phyloP scores from a whole-genome alignment of 208 protist species.

The Jaenimonas drosophilae region DNA sequence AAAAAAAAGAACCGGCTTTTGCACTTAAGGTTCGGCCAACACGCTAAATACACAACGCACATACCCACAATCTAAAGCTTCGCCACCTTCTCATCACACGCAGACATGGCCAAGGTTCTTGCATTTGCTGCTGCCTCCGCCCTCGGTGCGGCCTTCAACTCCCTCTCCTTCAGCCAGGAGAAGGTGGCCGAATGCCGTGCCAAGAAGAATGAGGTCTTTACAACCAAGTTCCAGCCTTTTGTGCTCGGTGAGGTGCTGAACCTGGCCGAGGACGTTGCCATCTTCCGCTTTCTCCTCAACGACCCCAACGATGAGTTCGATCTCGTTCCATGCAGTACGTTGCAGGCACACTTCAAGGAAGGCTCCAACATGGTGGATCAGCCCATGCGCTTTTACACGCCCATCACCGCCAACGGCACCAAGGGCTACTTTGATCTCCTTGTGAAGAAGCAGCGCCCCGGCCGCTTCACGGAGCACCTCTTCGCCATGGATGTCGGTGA shows the following conservation, averaged over 20 bases:
- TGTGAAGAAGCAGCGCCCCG: slow-evolving; percentile 73
- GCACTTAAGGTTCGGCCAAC: too few species aligned
- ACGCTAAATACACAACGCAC: too few species aligned
- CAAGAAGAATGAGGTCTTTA: slow-evolving; percentile 26
- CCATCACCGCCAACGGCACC: slow-evolving; percentile 77
- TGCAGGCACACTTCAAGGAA: slow-evolving; percentile 78
- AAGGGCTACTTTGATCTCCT: slow-evolving; percentile 88
- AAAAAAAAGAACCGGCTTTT: too few species aligned
- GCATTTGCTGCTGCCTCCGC: slow-evolving; percentile 34
- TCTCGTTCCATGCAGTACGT: slow-evolving; percentile 66
- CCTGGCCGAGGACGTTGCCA: slow-evolving; percentile 74
- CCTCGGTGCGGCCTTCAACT: slow-evolving; percentile 56
- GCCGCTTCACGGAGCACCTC: slow-evolving; percentile 79
- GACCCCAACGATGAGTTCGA: slow-evolving; percentile 53
- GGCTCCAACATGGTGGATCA: slow-evolving; percentile 71
- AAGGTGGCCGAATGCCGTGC: slow-evolving; percentile 25
- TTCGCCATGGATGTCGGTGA: slow-evolving; percentile 81
- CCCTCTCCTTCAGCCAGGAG: slow-evolving; percentile 25
- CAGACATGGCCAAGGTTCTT: slow-evolving; percentile 38
- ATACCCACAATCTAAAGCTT: too few species aligned
- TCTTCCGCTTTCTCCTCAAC: slow-evolving; percentile 82
- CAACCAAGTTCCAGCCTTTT: slow-evolving; percentile 66
- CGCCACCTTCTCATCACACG: too few species aligned
- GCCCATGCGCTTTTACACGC: slow-evolving; percentile 88
- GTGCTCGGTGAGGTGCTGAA: slow-evolving; percentile 80